phyloP scores from a whole-genome alignment of 2,329 filamentous ascomycete genomes.

The Xylariaceae sp. region DNA sequence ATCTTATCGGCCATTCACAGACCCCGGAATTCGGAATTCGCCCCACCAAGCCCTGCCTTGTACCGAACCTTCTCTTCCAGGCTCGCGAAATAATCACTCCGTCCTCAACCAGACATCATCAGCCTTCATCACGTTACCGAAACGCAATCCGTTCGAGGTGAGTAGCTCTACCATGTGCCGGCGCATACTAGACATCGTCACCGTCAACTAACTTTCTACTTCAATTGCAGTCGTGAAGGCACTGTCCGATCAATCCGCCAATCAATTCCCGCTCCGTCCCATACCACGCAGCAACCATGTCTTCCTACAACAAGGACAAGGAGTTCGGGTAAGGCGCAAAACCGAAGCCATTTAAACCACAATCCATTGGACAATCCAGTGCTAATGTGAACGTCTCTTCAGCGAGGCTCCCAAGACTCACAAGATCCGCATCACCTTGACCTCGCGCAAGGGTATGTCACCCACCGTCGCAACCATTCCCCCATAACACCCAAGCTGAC shows the following conservation, averaged over 20 bases:
- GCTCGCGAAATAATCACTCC: slow-evolving; percentile 6
- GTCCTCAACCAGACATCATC: slow-evolving; percentile 8
- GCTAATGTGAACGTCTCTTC: slow-evolving; percentile 3
- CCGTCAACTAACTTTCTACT: slow-evolving; percentile 14
- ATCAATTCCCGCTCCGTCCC: slow-evolving; percentile 16
- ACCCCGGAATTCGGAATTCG: slow-evolving; percentile 17
- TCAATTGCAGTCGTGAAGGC: slow-evolving; percentile 79
- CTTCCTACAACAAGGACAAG: slow-evolving; percentile 98
- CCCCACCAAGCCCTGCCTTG: neutral
- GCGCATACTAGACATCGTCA: neutral
- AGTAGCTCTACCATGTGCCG: neutral
- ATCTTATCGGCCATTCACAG: slow-evolving; percentile 23
- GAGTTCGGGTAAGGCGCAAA: slow-evolving; percentile 53
- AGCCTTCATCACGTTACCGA: slow-evolving; percentile 66
- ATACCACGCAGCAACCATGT: slow-evolving; percentile 60
- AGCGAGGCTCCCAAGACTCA: slow-evolving; percentile 60
- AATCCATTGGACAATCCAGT: neutral
- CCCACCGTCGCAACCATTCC: neutral
- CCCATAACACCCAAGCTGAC: slow-evolving; percentile 1
- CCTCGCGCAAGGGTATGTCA: slow-evolving; percentile 45
- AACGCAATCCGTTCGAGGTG: slow-evolving; percentile 41
- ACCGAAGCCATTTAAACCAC: neutral
- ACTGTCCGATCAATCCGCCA: slow-evolving; percentile 19
- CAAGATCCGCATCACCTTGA: slow-evolving; percentile 78
- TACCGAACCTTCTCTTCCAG: neutral